Conservation (phyloP, 1,284 basidiomycete species). For the Moesziomyces globuligerus region DNA sequence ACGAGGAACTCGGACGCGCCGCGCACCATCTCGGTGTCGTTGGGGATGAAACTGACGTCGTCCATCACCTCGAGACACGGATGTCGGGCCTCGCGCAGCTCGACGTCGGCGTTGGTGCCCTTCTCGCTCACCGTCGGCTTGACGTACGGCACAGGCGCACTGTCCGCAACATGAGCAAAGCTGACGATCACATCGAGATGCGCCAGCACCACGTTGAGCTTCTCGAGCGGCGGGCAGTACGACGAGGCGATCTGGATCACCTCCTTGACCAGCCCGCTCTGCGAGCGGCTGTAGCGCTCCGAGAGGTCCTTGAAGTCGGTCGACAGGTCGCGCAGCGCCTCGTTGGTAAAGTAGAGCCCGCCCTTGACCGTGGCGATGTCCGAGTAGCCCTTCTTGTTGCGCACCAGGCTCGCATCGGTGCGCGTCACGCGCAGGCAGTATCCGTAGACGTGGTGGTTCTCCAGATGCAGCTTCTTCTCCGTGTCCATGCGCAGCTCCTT, state of each 20-base stretch:
- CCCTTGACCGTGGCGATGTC: conserved; percentile 87
- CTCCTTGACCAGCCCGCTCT: conserved; percentile 87
- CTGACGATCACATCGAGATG: conserved; percentile 89
- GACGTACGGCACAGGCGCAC: conserved; percentile 86
- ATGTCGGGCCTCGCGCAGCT: conserved; percentile 73
- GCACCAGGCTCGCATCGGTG: conserved; percentile 79
- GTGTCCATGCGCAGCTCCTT: conserved; percentile 83
- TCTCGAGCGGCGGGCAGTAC: conserved; percentile 89
- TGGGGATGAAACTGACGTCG: conserved; percentile 92
- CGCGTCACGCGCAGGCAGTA: conserved; percentile 89
- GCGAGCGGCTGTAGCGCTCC: conserved; percentile 78
- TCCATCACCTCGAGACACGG: conserved; percentile 97
- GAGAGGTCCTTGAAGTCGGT: conserved; percentile 79
- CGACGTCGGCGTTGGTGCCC: conserved; percentile 42
- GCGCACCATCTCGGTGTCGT: conserved; percentile 86
- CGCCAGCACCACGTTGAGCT: conserved; percentile 86
- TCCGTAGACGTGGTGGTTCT: conserved; percentile 89
- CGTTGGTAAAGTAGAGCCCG: conserved; percentile 92
- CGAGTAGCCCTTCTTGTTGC: conserved; percentile 78
- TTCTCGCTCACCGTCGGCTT: conserved; percentile 73
- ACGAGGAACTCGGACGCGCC: conserved; percentile 85
- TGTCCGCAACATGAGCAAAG: conserved; percentile 88
- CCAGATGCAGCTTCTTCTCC: conserved; percentile 95
- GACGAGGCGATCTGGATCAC: conserved; percentile 84
- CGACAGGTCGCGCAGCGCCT: conserved; percentile 77